A percentile compares a stretch with the other conserved stretches of the same genome.
Evolutionary conservation across 306 rosid species (phyloP).

Genomic region (Begonia peltatifolia): DNA sequence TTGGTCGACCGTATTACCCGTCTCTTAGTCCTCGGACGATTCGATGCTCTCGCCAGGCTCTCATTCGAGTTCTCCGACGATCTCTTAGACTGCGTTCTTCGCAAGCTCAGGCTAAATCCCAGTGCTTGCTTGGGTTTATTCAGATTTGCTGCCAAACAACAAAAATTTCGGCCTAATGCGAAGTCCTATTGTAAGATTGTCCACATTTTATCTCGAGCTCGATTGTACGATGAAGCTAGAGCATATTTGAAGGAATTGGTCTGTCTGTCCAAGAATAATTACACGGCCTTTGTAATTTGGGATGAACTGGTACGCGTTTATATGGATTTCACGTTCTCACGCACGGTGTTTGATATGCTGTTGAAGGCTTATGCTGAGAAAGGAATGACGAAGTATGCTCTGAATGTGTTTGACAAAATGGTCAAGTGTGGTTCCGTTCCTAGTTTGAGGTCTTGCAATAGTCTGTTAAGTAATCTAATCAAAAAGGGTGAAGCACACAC

Average conservation of each 20-base stretch:
- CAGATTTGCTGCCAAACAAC: constrained; percentile 34
- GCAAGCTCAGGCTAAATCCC: constrained; percentile 52
- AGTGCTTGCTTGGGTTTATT: constrained; percentile 46
- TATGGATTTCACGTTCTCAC: constrained; percentile 39
- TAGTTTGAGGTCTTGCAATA: constrained; percentile 60
- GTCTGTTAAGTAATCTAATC: constrained; percentile 48
- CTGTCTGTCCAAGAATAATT: constrained; percentile 29
- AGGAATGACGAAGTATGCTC: constrained; percentile 45
- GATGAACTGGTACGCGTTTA: constrained; percentile 32
- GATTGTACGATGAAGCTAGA: constrained; percentile 40
- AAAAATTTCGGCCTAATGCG: constrained; percentile 40
- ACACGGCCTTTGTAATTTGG: constrained; percentile 23
- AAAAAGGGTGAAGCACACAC: constrained; percentile 18
- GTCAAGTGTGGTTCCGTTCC: constrained; percentile 35
- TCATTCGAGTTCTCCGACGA: constrained; percentile 42
- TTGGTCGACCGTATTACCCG: constrained; percentile 46
- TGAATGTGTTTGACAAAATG: constrained; percentile 71
- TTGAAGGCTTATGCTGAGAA: constrained; percentile 44
- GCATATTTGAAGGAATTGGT: constrained; percentile 27
- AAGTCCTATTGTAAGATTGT: constrained; percentile 45
- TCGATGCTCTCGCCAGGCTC: constrained; percentile 31
- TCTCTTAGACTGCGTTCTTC: constrained; percentile 57
- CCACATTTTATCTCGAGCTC: constrained; percentile 58
- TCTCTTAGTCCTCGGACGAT: constrained; percentile 51
- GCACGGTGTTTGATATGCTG: constrained; percentile 54